A percentile compares a stretch with the other conserved stretches of the same genome.
phyloP scores from a whole-genome alignment of 345 rosid species.

The Microthlaspi erraticum region DNA sequence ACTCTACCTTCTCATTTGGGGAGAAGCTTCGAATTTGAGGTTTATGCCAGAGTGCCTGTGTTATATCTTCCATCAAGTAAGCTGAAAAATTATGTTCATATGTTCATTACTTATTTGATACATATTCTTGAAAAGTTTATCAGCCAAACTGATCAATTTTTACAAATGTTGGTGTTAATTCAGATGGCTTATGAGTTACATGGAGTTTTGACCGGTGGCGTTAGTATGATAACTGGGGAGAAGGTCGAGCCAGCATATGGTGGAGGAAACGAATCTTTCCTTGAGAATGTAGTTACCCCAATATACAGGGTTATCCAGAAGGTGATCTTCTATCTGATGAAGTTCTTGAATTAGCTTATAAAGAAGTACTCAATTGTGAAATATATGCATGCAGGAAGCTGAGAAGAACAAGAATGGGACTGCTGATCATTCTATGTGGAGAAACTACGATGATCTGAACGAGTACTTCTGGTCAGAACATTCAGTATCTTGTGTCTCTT shows the following conservation, averaged over 20 bases:
- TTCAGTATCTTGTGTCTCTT: slow-evolving; percentile 22
- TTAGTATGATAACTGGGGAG: slow-evolving; percentile 65
- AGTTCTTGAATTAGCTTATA: slow-evolving; percentile 16
- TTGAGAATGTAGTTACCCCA: slow-evolving; percentile 77
- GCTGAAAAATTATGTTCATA: slow-evolving; percentile 39
- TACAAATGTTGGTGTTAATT: slow-evolving; percentile 32
- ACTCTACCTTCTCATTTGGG: slow-evolving; percentile 98
- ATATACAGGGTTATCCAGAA: slow-evolving; percentile 67
- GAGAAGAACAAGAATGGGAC: slow-evolving; percentile 76
- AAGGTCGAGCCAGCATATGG: slow-evolving; percentile 65
- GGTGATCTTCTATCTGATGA: slow-evolving; percentile 50
- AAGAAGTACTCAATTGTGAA: slow-evolving; percentile 33
- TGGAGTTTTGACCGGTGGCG: slow-evolving; percentile 61
- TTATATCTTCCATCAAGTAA: slow-evolving; percentile 92
- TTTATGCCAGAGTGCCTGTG: slow-evolving; percentile 95
- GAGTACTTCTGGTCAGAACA: slow-evolving; percentile 85
- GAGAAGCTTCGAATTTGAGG: slow-evolving; percentile 96
- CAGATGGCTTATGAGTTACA: slow-evolving; percentile 96
- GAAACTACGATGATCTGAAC: slow-evolving; percentile 97
- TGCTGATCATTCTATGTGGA: slow-evolving; percentile 88
- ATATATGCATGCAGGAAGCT: slow-evolving; percentile 72
- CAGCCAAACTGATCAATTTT: slow-evolving; percentile 12
- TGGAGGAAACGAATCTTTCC: slow-evolving; percentile 73
- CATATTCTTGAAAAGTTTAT: slow-evolving; percentile 14
- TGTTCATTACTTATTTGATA: neutral